Percentiles rank a stretch among this genome's conserved stretches.
Conservation (phyloP, 306 rosid genomes). For the Cercis canadensis region DNA sequence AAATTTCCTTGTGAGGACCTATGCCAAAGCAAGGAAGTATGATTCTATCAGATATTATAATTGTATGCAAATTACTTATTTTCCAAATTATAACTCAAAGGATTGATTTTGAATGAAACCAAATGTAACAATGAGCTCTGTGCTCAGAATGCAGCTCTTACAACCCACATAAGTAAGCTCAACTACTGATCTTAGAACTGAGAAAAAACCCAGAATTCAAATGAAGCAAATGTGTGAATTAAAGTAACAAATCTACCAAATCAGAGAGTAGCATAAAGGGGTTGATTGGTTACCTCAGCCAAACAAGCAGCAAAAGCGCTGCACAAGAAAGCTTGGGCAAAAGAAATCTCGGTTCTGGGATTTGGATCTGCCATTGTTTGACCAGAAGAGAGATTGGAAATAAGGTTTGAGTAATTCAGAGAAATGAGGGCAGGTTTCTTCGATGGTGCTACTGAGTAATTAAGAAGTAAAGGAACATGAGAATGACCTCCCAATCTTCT, state of each 20-base stretch:
- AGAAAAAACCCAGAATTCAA: neutral
- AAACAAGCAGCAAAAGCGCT: constrained; percentile 96
- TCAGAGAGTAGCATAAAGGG: neutral
- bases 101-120: no score
- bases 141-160: neutral
- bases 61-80: no score
- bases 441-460: constrained; percentile 22
- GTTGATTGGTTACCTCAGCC: constrained; percentile 70
- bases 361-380: constrained; percentile 83
- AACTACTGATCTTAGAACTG: neutral
- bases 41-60: no score
- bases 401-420: neutral
- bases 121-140: neutral
- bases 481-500: constrained; percentile 17
- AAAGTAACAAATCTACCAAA: constrained; percentile 1
- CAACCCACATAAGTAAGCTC: constrained; percentile 14
- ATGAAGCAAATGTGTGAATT: neutral
- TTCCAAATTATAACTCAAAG: no score
- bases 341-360: constrained; percentile 66
- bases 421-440: constrained; percentile 10
- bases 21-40: neutral
- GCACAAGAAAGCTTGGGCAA: constrained; percentile 71
- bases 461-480: constrained; percentile 38
- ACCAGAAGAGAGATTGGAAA: constrained; percentile 11
- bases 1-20: neutral